A percentile compares a stretch with the other conserved stretches of the same genome.
These are phyloP conservation scores for Bondarzewia mesenterica DNA, from an alignment of 1,284 basidiomycete species.

Conservation along the genomic window DNA sequence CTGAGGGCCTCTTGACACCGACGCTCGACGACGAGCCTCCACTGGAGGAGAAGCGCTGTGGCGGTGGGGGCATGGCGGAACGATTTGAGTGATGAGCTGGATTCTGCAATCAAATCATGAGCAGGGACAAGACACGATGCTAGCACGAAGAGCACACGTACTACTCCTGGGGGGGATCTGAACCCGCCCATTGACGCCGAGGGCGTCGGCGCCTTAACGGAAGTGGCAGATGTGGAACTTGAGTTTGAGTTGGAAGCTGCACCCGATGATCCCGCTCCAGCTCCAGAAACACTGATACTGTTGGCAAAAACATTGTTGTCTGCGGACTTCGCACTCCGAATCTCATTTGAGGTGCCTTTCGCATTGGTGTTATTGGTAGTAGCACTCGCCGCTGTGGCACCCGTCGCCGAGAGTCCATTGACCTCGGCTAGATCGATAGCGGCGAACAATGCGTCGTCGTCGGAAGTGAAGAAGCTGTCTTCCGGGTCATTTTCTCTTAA, in stretches of 20 bases:
- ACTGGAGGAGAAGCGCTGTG: background rate
- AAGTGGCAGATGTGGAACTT: background rate
- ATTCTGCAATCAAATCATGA: background rate
- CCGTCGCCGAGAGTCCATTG: background rate
- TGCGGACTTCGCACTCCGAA: too few species aligned
- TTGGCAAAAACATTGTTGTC: background rate
- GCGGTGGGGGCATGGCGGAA: background rate
- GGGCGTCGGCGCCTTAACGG: background rate
- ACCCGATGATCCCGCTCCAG: too few species aligned
- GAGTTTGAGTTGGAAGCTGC: background rate
- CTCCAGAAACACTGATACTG: too few species aligned
- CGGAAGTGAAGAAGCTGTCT: constrained; percentile 48
- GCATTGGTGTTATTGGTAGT: background rate
- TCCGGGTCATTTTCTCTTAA: background rate
- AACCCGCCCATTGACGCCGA: background rate
- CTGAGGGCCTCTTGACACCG: background rate
- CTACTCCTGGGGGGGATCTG: background rate
- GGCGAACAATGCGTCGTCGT: constrained; percentile 58
- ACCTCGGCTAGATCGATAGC: constrained; percentile 23
- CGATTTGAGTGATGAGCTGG: background rate
- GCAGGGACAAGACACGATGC: background rate
- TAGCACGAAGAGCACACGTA: background rate
- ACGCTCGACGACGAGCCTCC: background rate
- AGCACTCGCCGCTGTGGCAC: background rate
- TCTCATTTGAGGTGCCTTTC: background rate